Evolutionary conservation across 2,329 filamentous ascomycete species (phyloP), one percentile per base, ranked within the genome.

Genomic region (Colletotrichum agaves): DNA sequence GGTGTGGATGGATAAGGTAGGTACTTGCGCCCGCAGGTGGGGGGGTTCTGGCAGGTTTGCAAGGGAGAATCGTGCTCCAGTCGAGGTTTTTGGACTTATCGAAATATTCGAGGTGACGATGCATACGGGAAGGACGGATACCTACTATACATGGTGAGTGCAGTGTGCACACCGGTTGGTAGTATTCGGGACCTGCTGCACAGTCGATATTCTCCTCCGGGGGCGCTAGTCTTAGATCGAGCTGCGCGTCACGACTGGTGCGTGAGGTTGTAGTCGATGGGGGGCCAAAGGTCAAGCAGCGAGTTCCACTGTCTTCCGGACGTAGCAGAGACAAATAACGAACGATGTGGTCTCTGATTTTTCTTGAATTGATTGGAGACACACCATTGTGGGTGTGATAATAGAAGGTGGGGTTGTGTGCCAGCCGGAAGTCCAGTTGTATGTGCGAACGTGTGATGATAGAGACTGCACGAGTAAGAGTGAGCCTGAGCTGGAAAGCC

Each of bases 111-210:
- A 61, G 43, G 61, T 65, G 66, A 61, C 35, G 44, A 62, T 61
- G 61, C 62, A 55, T 57, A 27, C 17, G 55, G 55, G 37, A n/a
- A 49, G 31, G 56, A 49, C 37, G 43, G 39, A 44, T 57, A 44
- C 39, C 19, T 57, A 44, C 39, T 33, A 39, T 11, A 52, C 47
- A 12, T 17, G 53, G 27, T 58, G 55, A 23, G 53, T 41, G 53
- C n/a, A 58, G 31, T 19, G 41, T 21, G 56, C 43, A 13, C 27
- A 6, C 2, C 27, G 49, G 59, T 17, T 37, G 39, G 64, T 67
- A 39, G 64, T 64, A 67, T 67, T 64, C 61, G 64, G 64, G 64
- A 64, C 53, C 59, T 55, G 61, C 64, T 67, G 64, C 64, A 67
- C 64, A 64, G 64, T 64, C 53, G 64, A 64, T 67, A 56, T 67